Conservation (phyloP, 2,329 filamentous ascomycete genomes). For the Nemania sp. region DNA sequence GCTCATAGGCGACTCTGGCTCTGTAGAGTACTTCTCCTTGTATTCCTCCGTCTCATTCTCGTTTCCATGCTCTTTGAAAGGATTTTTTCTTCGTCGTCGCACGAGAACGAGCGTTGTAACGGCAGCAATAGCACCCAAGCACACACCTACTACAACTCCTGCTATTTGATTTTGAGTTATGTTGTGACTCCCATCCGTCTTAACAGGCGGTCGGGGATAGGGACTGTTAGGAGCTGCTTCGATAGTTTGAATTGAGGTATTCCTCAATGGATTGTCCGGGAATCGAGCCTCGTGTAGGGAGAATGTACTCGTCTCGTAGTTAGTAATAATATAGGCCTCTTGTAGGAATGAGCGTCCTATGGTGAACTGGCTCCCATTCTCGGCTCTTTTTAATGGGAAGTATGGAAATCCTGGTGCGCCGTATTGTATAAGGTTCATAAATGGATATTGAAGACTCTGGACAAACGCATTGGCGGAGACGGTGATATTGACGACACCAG, state of each 20-base stretch:
- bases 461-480: slow-evolving; percentile 64
- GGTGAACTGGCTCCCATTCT: slow-evolving; percentile 66
- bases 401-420: slow-evolving; percentile 65
- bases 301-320: slow-evolving; percentile 66
- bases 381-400: slow-evolving; percentile 72
- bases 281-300: slow-evolving; percentile 68
- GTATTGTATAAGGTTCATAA: slow-evolving; percentile 59
- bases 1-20: slow-evolving; percentile 52
- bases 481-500: slow-evolving; percentile 68
- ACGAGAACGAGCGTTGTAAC: slow-evolving; percentile 50
- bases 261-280: slow-evolving; percentile 57
- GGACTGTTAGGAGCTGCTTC: slow-evolving; percentile 59
- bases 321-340: slow-evolving; percentile 71
- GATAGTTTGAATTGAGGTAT: slow-evolving; percentile 58
- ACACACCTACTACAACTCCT: slow-evolving; percentile 60
- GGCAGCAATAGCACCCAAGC: slow-evolving; percentile 52
- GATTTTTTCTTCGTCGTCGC: slow-evolving; percentile 50
- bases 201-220: slow-evolving; percentile 56
- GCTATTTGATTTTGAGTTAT: slow-evolving; percentile 58
- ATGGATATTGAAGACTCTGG: slow-evolving; percentile 63
- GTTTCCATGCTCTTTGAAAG: slow-evolving; percentile 41
- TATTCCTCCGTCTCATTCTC: slow-evolving; percentile 48
- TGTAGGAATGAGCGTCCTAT: slow-evolving; percentile 78
- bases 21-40: slow-evolving; percentile 55
- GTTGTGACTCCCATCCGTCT: slow-evolving; percentile 42